Base-by-base conservation (phyloP, 306 rosid genomes). In the Trifolium repens region DNA sequence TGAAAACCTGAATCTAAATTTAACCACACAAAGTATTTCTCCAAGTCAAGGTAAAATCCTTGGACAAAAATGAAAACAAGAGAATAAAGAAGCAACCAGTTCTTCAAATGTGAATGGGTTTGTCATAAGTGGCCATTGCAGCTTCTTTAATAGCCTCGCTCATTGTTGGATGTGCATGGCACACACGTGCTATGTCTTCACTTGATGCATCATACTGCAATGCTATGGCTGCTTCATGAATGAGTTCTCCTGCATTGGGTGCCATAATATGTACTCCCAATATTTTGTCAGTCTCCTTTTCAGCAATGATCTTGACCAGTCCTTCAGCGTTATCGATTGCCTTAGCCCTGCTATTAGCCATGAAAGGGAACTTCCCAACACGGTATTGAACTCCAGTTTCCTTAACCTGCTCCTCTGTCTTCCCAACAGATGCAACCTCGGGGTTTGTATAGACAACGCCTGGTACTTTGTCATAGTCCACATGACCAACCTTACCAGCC, bases 101-200 rank as follows among this genome's bases (percentile, higher is more conserved):
- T 77, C 30, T 79, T 87, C 85, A 96, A 72, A 96, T 92, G 88
- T 96, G 99, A 88, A 96, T 96, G 27, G 99, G 92, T 82, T 96
- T 96, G 97, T 96, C 99, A 79, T 81, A 96, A 19, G 98, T 96
- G 57, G 99, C 99, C 99, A 96, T 96, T 26, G 97, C 97, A 61
- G 99, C 99, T 87, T 96, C 99, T 89, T 96, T 96, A 84, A 96
- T 43, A 40, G 99, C 99, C 88, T 96, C 98, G 2, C 99, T 96
- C 99, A 92, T 87, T 42, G 98, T 96, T 37, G 99, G 99, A 87
- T 96, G 99, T 0, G 99, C 99, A 78, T 96, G 99, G 85, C 99
- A 96, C 72, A 96, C 99, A 0, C 98, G 98, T 19, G 99, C 99
- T 34, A 96, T 90, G 89, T 96, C 99, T 77, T 96, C 98, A 58